Percentiles rank a stretch among this genome's conserved stretches.
Conservation (phyloP, 306 rosid genomes). For the Ammopiptanthus mongolicus region DNA sequence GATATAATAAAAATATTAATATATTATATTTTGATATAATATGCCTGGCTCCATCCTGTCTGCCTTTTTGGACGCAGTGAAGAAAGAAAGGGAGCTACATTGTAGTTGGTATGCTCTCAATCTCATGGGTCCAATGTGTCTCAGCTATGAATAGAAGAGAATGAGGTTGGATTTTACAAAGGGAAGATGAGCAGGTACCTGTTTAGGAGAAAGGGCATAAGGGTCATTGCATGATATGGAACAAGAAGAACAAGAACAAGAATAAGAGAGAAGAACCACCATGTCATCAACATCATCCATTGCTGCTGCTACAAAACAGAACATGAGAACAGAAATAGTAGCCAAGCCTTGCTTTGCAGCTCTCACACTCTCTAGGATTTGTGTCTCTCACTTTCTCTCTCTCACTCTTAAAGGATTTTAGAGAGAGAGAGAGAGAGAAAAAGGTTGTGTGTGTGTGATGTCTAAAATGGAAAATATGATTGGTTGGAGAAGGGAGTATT, state of each 20-base stretch:
- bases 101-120: conserved; percentile 23
- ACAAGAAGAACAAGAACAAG: background rate
- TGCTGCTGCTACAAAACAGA: conserved; percentile 1
- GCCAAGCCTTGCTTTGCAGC: conserved; percentile 27
- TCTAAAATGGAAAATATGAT: conserved; percentile 29
- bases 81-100: conserved; percentile 57
- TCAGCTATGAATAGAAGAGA: conserved; percentile 46
- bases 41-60: conserved; percentile 83
- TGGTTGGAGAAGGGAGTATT: conserved; percentile 42
- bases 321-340: conserved; percentile 24
- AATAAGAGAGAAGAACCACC: background rate
- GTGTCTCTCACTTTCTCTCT: too few relatives aligned
- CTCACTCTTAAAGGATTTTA: background rate
- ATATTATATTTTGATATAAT: background rate
- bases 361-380: too few relatives aligned
- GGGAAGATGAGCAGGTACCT: conserved; percentile 43
- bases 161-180: conserved; percentile 53
- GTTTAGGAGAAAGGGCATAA: conserved; percentile 36
- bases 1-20: conserved; percentile 12
- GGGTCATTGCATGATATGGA: conserved; percentile 31
- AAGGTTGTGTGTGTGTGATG: background rate
- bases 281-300: conserved; percentile 36
- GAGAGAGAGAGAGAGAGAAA: background rate
- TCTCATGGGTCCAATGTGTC: conserved; percentile 22
- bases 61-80: conserved; percentile 62